Conservation (phyloP, 176 grass and related monocot genomes). For the barley (Hordeum vulgare) region DNA sequence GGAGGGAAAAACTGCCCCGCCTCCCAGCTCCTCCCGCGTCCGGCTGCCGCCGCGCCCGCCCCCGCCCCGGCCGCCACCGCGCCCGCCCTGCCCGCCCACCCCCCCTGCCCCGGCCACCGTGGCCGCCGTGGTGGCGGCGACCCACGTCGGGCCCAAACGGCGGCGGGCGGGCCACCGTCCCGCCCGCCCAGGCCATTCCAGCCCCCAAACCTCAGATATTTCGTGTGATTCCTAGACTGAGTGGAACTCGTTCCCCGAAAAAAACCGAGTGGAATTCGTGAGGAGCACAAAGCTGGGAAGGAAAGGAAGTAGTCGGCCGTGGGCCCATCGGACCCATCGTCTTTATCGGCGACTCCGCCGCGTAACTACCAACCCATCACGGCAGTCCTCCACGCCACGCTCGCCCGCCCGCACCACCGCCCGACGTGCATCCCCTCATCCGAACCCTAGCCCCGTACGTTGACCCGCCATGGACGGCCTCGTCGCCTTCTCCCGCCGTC, state of each 20-base stretch:
- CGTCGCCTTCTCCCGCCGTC: conserved; percentile 39
- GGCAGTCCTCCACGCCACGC: conserved; percentile 19
- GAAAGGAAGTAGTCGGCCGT: background rate
- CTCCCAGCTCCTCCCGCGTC: no score
- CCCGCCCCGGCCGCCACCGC: no score
- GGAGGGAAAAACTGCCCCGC: no score
- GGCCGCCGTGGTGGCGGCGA: no score
- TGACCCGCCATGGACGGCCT: conserved; percentile 37
- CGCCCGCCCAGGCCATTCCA: background rate
- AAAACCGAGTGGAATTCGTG: background rate
- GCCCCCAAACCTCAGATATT: background rate
- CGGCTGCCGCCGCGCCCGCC: no score
- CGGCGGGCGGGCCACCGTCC: no score
- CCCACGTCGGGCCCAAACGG: no score
- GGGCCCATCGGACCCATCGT: background rate
- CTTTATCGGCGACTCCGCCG: background rate
- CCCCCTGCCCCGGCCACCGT: no score
- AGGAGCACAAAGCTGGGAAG: background rate
- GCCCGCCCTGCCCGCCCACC: no score
- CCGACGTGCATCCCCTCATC: background rate
- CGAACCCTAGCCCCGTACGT: conserved; percentile 21
- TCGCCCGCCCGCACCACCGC: background rate
- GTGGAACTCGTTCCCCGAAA: background rate
- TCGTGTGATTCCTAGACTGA: background rate
- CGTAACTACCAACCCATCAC: background rate